Evolutionary conservation across 768 basidiomycete genomes (phyloP).

Genomic region (Paxillus ammoniavirescens): DNA sequence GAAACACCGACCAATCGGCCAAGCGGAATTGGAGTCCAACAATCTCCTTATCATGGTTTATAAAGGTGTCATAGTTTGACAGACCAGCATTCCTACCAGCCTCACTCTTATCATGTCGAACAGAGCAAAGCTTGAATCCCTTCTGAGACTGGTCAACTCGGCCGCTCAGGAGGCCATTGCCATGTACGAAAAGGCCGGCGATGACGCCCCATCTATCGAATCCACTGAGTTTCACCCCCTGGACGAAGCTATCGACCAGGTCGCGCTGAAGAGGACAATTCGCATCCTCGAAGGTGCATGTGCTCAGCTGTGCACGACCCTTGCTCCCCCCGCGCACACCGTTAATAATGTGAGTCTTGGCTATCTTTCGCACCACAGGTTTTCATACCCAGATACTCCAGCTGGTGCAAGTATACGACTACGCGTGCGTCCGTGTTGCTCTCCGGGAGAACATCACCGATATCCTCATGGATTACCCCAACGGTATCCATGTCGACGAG

Average conservation of each 20-base stretch:
- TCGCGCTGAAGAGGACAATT: not conserved
- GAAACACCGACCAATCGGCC: too few relatives aligned
- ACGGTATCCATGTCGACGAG: conserved; percentile 30
- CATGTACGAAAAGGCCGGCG: conserved; percentile 30
- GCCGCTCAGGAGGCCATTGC: conserved; percentile 33
- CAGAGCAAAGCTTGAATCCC: conserved; percentile 24
- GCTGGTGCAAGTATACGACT: conserved; percentile 28
- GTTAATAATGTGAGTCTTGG: conserved; percentile 29
- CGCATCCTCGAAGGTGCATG: conserved; percentile 6
- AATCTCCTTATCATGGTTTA: too few relatives aligned
- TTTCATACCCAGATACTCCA: not conserved
- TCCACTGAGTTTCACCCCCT: conserved; percentile 25
- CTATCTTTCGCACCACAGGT: not conserved
- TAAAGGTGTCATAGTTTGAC: not conserved
- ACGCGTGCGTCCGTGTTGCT: conserved; percentile 29
- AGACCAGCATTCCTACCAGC: not conserved
- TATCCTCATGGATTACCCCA: conserved; percentile 24
- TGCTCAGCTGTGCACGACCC: conserved; percentile 1
- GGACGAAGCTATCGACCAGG: not conserved
- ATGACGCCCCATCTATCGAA: conserved; percentile 34
- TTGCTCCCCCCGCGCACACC: conserved; percentile 22
- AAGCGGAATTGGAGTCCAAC: too few relatives aligned
- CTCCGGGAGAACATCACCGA: conserved; percentile 28
- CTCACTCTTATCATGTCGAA: conserved; percentile 13
- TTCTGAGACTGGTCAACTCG: conserved; percentile 31